Evolutionary conservation across 2,329 filamentous ascomycete species (phyloP).

Genomic region (Escovopsis sp.): DNA sequence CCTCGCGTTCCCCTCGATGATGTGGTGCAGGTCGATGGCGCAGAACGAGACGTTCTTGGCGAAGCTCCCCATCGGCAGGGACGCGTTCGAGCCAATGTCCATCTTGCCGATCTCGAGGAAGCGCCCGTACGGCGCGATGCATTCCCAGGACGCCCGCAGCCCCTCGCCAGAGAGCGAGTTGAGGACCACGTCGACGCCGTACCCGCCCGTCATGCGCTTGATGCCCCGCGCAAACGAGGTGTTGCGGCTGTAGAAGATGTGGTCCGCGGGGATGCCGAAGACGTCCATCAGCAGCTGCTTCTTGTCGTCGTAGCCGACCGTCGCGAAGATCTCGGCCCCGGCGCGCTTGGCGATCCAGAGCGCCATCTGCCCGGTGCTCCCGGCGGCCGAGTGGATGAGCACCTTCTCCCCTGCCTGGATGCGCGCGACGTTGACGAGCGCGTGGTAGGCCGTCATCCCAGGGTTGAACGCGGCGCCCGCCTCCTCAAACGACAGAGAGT

Average conservation of each 20-base stretch:
- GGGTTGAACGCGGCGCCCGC: constrained; percentile 19
- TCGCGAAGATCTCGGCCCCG: constrained; percentile 13
- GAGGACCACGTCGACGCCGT: constrained; percentile 21
- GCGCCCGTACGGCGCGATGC: constrained; percentile 18
- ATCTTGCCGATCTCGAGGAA: constrained; percentile 22
- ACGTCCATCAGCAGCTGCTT: constrained; percentile 12
- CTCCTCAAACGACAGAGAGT: constrained; percentile 18
- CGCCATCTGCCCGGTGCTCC: constrained; percentile 18
- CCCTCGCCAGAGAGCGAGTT: constrained; percentile 18
- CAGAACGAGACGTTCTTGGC: constrained; percentile 9
- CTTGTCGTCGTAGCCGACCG: constrained; percentile 15
- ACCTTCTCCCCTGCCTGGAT: constrained; percentile 19
- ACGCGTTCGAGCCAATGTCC: constrained; percentile 11
- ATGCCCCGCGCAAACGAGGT: constrained; percentile 15
- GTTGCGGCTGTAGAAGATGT: constrained; percentile 18
- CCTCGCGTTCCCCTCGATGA: constrained; percentile 1
- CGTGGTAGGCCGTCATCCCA: constrained; percentile 16
- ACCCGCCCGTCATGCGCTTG: constrained; percentile 11
- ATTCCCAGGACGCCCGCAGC: constrained; percentile 18
- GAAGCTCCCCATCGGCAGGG: constrained; percentile 8
- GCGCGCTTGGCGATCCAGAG: constrained; percentile 13
- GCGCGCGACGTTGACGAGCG: constrained; percentile 8
- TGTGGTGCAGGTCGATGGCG: constrained; percentile 7
- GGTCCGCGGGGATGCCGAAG: constrained; percentile 14
- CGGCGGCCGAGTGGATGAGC: constrained; percentile 20